Conservation (phyloP, 176 grass and related monocot species). For the Tuctoria greenei region DNA sequence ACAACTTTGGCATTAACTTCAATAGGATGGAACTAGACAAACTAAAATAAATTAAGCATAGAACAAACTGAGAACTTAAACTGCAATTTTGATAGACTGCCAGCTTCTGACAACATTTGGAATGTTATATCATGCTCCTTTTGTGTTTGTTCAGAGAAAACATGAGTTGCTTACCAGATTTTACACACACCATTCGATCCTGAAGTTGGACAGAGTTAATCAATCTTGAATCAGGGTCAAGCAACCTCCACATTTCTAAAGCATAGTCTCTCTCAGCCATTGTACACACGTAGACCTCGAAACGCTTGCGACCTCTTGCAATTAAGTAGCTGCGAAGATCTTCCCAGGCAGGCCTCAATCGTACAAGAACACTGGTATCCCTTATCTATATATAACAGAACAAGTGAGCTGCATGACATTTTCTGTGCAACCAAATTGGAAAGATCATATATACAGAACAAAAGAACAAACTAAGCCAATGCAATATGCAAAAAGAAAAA, state of each 20-base stretch:
- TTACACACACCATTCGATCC: conserved; percentile 92
- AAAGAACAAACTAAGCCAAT: background rate
- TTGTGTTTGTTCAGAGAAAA: background rate
- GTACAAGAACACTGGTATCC: conserved; percentile 98
- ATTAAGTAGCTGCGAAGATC: conserved; percentile 93
- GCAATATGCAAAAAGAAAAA: background rate
- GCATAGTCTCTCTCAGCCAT: conserved; percentile 99
- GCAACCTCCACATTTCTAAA: conserved; percentile 98
- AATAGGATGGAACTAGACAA: conserved; percentile 32
- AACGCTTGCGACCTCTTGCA: conserved; percentile 91
- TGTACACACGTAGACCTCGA: conserved; percentile 99
- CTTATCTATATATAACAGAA: conserved; percentile 63
- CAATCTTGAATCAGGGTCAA: conserved; percentile 91
- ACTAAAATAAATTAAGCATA: background rate
- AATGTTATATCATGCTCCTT: background rate
- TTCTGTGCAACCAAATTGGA: conserved; percentile 9
- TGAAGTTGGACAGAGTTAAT: conserved; percentile 79
- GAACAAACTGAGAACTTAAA: background rate
- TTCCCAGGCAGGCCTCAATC: conserved; percentile 92
- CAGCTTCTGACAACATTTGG: conserved; percentile 8
- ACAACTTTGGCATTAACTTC: conserved; percentile 25
- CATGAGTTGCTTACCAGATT: conserved; percentile 65
- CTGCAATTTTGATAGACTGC: conserved; percentile 1
- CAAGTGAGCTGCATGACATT: background rate
- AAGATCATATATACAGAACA: background rate